Base-by-base conservation (phyloP, 2,329 filamentous ascomycete species). In the Fusarium keratoplasticum region DNA sequence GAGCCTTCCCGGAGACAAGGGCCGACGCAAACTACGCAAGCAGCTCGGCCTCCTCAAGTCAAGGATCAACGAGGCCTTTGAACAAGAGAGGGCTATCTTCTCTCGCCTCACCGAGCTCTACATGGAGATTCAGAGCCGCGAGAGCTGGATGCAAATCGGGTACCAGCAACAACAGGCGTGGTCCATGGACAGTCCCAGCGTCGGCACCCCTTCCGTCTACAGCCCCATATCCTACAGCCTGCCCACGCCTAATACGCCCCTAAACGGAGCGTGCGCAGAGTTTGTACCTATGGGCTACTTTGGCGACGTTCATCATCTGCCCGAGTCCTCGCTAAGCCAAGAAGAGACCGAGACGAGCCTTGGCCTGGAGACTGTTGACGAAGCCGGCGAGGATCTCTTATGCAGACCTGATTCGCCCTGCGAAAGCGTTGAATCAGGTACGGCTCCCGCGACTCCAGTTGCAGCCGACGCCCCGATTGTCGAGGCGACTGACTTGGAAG, bases 31-130 rank as follows among this genome's bases (percentile, higher is more conserved):
- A 52, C 73, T 83, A 13, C 82, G 82, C 36, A 89, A 87, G 69
- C 80, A 86, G 42, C 76, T 86, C 6, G 78, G 80, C 3, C 81
- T 85, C 64, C 68, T 89, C 13, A 83, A 79, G 55, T 80, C 80
- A 60, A 84, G 84, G 66, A 83, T 90, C 35, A 76, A 80, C n/a
- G 82, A 86, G 50, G 84, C 82, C 0, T 83, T 84, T 4, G 81
- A 84, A 61, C 86, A 89, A 73, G 85, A 90, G 74, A 83, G 81
- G 62, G 73, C 80, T 18, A 84, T 89, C 8, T 77, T 87, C 42
- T 66, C 81, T 18, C 81, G 87, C 4, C 80, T 90, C n/a, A 80
- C 84, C 14, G 87, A 90, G 66, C 73, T 90, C 16, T 82, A 84
- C 36, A 78, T 86, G 18, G 87, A 90, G 77, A 83, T 87, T 16